Conservation (phyloP, 805 yeast genomes). For the Priceomyces melissophilus region DNA sequence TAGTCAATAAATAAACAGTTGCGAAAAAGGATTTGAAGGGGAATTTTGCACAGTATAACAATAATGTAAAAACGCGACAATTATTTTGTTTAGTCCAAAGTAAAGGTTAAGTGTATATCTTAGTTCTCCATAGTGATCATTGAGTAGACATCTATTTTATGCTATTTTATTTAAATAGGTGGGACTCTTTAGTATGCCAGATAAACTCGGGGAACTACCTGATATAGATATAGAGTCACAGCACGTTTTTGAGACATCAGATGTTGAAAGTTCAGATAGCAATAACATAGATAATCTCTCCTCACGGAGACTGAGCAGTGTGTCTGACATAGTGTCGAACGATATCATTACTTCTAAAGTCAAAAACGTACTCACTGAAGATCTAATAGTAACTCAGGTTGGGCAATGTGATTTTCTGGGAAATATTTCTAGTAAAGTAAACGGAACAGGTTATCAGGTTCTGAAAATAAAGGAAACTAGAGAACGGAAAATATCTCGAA, state of each 20-base stretch:
- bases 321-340: constrained; percentile 13
- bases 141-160: no score
- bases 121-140: no score
- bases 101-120: no score
- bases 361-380: constrained; percentile 20
- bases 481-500: constrained; percentile 36
- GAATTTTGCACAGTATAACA: neutral
- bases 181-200: constrained; percentile 5
- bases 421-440: constrained; percentile 10
- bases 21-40: no score
- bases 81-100: no score
- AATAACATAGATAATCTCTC: constrained; percentile 5
- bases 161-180: no score
- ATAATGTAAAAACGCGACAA: no score
- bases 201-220: constrained; percentile 12
- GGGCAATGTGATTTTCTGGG: constrained; percentile 40
- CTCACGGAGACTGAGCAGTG: neutral
- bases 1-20: constrained; percentile 66
- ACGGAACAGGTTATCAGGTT: constrained; percentile 20
- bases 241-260: constrained; percentile 48
- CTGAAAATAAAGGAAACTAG: constrained; percentile 29
- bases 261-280: constrained; percentile 26
- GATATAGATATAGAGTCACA: constrained; percentile 21
- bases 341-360: constrained; percentile 14
- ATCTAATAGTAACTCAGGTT: constrained; percentile 17